Base-by-base conservation (phyloP, 2,329 filamentous ascomycete genomes). In the Emmonsia crescens region DNA sequence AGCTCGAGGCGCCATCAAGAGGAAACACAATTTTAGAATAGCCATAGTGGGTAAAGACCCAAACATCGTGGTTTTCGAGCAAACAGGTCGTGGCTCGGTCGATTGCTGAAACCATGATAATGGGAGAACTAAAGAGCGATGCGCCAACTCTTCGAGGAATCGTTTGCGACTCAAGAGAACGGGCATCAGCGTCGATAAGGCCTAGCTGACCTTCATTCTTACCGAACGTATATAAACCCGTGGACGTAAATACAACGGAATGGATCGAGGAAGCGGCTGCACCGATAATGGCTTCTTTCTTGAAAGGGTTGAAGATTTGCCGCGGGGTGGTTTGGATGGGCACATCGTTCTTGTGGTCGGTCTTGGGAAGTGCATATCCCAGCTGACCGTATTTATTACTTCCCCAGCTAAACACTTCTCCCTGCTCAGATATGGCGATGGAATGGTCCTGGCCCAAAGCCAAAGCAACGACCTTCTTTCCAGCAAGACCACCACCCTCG, bases 371-470 rank as follows among this genome's bases (percentile, higher is more conserved):
- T 21, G 82, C 78, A 72, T 96, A 97, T 5, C 94, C 94, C 16
- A 99, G 81, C 72, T 97, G 93, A 1, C 88, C 91, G 71, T 85
- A 87, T 8, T 82, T 85, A 69, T 96, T 97, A 66, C 88, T 89
- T 8, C 94, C 94, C 94, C 94, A 99, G 1, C 91, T 94, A 79
- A 90, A 96, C 5, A 96, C 84, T 67, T 95, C 90, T n/a, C 94
- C 93, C 60, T 86, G 82, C n/a, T 86, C 86, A 3, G 89, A 89
- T 5, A 97, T 79, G 1, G 91, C 93, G 72, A 99, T 80, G 2
- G 89, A 89, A 72, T 99, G 94, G 66, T 96, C 94, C 71, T 95
- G 90, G 0, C 94, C 94, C 2, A 99, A 80, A 1, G 91, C 91
- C 55, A 96, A 82, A n/a, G 85, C 83, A 2, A 83, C 78, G 5